Evolutionary conservation across 371 early-diverging fungal genomes (phyloP).

Genomic region (Haplosporangium sp.): DNA sequence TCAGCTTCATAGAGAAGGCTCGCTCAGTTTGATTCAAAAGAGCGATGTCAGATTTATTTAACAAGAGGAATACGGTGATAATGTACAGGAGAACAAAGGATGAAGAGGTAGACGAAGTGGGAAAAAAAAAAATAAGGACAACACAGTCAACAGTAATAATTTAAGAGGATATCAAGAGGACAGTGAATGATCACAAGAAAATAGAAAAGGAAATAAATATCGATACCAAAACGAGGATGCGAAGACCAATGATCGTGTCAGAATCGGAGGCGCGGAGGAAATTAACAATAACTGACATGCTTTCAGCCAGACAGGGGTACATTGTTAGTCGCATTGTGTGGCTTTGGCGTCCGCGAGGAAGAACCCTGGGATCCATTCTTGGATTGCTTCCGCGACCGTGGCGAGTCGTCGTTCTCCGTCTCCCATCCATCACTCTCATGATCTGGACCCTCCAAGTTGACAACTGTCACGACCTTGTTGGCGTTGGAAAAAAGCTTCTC

Average conservation of each 20-base stretch:
- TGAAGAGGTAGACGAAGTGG: too few species aligned
- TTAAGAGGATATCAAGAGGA: neutral
- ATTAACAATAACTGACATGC: neutral
- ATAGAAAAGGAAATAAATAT: neutral
- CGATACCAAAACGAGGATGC: too few species aligned
- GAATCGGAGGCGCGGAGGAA: too few species aligned
- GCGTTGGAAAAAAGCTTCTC: constrained; percentile 23
- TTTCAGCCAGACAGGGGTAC: neutral
- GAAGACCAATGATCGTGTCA: too few species aligned
- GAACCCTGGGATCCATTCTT: constrained; percentile 1
- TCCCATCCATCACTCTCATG: constrained; percentile 48
- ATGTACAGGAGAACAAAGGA: too few species aligned
- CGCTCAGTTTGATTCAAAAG: neutral
- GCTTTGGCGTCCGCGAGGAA: neutral
- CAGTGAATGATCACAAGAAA: too few species aligned
- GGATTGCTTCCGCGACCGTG: constrained; percentile 17
- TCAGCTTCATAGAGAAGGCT: neutral
- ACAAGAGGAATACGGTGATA: too few species aligned
- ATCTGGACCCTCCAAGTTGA: constrained; percentile 9
- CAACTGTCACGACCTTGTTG: constrained; percentile 8
- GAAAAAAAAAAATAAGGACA: too few species aligned
- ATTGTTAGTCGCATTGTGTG: neutral
- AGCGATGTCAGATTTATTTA: too few species aligned
- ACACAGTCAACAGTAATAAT: neutral
- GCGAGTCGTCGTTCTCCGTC: constrained; percentile 45